Conservation (phyloP, 768 basidiomycete species). For the Amanita polypyramis region DNA sequence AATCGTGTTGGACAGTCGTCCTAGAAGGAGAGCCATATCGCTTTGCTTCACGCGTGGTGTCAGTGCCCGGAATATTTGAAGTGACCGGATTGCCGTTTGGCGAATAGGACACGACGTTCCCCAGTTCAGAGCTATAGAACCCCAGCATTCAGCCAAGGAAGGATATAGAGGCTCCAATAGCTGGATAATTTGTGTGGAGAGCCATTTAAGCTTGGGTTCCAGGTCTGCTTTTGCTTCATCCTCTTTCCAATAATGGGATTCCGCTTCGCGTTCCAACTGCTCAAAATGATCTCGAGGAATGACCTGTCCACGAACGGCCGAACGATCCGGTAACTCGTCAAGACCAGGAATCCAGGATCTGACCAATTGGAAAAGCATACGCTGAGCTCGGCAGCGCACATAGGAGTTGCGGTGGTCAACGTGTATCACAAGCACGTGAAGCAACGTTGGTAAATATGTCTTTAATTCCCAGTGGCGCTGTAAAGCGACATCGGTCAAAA, state of each 20-base stretch:
- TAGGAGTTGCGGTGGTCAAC: constrained; percentile 67
- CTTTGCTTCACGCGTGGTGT: constrained; percentile 59
- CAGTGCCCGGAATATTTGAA: constrained; percentile 83
- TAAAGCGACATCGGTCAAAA: constrained; percentile 66
- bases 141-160: constrained; percentile 66
- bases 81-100: constrained; percentile 75
- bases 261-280: constrained; percentile 48
- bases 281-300: constrained; percentile 40
- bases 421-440: constrained; percentile 75
- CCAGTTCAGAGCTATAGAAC: constrained; percentile 71
- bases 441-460: constrained; percentile 57
- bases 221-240: constrained; percentile 46
- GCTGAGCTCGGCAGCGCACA: constrained; percentile 59
- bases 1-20: constrained; percentile 76
- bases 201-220: constrained; percentile 55
- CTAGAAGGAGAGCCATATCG: constrained; percentile 71
- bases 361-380: constrained; percentile 78
- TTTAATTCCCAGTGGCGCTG: constrained; percentile 70
- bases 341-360: constrained; percentile 77
- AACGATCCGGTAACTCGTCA: constrained; percentile 57
- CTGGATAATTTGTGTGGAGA: constrained; percentile 56
- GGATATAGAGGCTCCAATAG: constrained; percentile 64
- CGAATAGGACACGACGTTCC: constrained; percentile 83
- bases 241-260: constrained; percentile 59
- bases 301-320: constrained; percentile 32